These are phyloP conservation scores for Fusarium virguliforme DNA, from an alignment of 2,329 filamentous ascomycete species.

Conservation along the genomic window DNA sequence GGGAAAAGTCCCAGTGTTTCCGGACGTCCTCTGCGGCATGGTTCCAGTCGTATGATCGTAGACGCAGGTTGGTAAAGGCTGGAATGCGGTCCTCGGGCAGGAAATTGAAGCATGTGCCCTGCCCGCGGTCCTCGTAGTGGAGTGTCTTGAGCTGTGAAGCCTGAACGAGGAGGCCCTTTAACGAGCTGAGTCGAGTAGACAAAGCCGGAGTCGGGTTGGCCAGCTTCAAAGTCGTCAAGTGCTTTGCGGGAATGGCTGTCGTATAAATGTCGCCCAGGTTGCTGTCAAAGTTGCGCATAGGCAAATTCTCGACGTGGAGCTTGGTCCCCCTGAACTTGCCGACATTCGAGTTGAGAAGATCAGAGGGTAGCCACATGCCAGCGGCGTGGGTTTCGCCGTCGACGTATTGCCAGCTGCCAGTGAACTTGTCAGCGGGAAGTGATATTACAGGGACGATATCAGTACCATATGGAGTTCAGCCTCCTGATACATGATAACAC, in stretches of 20 bases:
- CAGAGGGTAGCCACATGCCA: slow-evolving; percentile 58
- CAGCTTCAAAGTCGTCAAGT: slow-evolving; percentile 61
- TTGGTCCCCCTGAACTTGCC: slow-evolving; percentile 51
- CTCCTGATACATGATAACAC: slow-evolving; percentile 57
- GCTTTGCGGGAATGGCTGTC: slow-evolving; percentile 58
- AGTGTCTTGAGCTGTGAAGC: slow-evolving; percentile 58
- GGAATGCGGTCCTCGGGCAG: slow-evolving; percentile 60
- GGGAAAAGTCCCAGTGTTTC: slow-evolving; percentile 65
- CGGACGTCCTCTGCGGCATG: slow-evolving; percentile 59
- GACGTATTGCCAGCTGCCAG: slow-evolving; percentile 60
- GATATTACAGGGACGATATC: slow-evolving; percentile 1
- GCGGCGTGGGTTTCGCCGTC: slow-evolving; percentile 47
- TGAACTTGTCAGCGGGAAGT: slow-evolving; percentile 29
- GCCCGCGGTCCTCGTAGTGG: slow-evolving; percentile 63
- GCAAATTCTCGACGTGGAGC: slow-evolving; percentile 61
- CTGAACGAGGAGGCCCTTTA: slow-evolving; percentile 62
- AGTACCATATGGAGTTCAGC: slow-evolving; percentile 61
- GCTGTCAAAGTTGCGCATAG: slow-evolving; percentile 57
- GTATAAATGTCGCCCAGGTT: slow-evolving; percentile 57
- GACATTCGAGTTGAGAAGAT: slow-evolving; percentile 56
- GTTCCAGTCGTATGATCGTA: slow-evolving; percentile 67
- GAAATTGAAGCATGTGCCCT: slow-evolving; percentile 64
- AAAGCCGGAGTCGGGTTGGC: slow-evolving; percentile 59
- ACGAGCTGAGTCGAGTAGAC: slow-evolving; percentile 58
- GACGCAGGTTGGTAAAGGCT: slow-evolving; percentile 58